phyloP scores from a whole-genome alignment of 495 filamentous ascomycete genomes.

The Penicillium riverlandense region DNA sequence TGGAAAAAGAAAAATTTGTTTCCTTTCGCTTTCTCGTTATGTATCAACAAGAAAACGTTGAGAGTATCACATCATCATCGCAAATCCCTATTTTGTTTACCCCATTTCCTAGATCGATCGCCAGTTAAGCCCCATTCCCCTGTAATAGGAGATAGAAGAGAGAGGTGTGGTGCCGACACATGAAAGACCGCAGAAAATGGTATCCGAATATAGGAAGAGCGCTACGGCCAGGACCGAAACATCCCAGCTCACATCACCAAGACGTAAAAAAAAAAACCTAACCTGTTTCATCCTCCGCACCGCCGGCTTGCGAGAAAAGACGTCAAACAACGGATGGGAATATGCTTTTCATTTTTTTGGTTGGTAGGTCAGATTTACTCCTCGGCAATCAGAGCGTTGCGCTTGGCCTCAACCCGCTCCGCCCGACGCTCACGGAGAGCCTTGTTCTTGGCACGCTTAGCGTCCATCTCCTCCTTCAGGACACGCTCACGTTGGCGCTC shows the following conservation, averaged over 20 bases:
- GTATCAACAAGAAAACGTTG: slow-evolving; percentile 23
- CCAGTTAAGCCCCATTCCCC: slow-evolving; percentile 8
- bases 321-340: slow-evolving; percentile 26
- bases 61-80: slow-evolving; percentile 30
- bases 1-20: slow-evolving; percentile 16
- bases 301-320: slow-evolving; percentile 27
- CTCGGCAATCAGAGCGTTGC: slow-evolving; percentile 69
- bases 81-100: slow-evolving; percentile 18
- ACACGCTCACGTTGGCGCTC: slow-evolving; percentile 91
- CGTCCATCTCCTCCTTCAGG: slow-evolving; percentile 99
- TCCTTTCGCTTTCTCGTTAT: slow-evolving; percentile 28
- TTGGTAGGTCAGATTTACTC: slow-evolving; percentile 40
- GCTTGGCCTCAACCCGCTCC: slow-evolving; percentile 84
- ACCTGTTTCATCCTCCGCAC: slow-evolving; percentile 37
- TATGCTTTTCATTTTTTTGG: slow-evolving; percentile 7
- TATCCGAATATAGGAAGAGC: slow-evolving; percentile 11
- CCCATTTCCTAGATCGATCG: slow-evolving; percentile 17
- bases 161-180: slow-evolving; percentile 8
- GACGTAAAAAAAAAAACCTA: slow-evolving; percentile 1
- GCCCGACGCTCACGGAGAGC: slow-evolving; percentile 94
- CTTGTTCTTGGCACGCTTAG: slow-evolving; percentile 99
- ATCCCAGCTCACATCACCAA: slow-evolving; percentile 13
- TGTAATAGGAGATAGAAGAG: slow-evolving; percentile 9
- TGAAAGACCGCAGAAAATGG: slow-evolving; percentile 16
- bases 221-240: slow-evolving; percentile 21